phyloP scores from a whole-genome alignment of 371 early-diverging fungal species.

The Nematocida sp. region DNA sequence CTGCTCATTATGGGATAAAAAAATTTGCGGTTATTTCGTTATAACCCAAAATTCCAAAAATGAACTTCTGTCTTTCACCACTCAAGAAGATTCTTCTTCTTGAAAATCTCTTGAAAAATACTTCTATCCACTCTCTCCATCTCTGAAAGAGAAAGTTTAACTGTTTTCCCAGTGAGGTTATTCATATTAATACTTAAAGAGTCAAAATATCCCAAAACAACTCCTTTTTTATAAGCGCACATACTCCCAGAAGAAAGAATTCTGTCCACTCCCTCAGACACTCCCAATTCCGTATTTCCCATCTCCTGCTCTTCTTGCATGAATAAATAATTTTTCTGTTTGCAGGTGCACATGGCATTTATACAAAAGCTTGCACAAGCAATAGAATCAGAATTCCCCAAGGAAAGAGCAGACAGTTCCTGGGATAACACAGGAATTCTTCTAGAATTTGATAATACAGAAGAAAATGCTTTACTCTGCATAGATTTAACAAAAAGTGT shows the following conservation, averaged over 20 bases:
- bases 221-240: conserved; percentile 16
- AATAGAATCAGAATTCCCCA: conserved; percentile 81
- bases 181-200: neutral
- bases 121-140: neutral
- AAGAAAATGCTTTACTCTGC: conserved; percentile 80
- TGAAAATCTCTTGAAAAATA: neutral
- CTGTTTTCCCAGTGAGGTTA: neutral
- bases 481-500: conserved; percentile 84
- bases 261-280: conserved; percentile 17
- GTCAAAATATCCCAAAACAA: conserved; percentile 12
- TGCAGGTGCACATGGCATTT: conserved; percentile 10
- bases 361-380: conserved; percentile 68
- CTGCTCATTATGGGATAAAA: conserved; percentile 2
- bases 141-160: neutral
- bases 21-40: conserved; percentile 5
- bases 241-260: conserved; percentile 21
- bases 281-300: conserved; percentile 6
- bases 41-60: neutral
- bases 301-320: too few species aligned
- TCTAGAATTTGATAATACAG: conserved; percentile 67
- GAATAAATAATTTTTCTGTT: conserved; percentile 14
- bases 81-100: neutral
- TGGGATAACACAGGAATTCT: conserved; percentile 86
- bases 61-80: neutral
- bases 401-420: conserved; percentile 77